Percentiles rank a stretch among this genome's conserved stretches.
Conservation (phyloP, 345 rosid genomes). For the Rhodamnia rubescens region DNA sequence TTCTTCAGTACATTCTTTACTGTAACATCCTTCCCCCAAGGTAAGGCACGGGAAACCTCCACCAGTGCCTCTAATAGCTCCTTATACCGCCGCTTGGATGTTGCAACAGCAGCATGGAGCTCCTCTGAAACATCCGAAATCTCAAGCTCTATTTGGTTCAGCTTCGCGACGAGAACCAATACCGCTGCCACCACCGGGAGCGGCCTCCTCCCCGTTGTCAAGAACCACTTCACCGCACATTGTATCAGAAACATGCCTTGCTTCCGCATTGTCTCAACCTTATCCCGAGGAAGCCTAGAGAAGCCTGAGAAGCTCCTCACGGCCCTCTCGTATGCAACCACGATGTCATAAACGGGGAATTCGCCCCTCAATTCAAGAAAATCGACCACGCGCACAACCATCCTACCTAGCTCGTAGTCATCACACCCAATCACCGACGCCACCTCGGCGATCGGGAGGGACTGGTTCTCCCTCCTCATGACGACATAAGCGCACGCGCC, state of each 20-base stretch:
- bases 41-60: constrained; percentile 58
- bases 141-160: constrained; percentile 39
- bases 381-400: constrained; percentile 55
- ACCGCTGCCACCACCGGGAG: constrained; percentile 68
- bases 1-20: constrained; percentile 58
- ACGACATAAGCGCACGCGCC: constrained; percentile 61
- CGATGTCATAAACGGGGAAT: constrained; percentile 46
- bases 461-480: constrained; percentile 36
- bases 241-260: constrained; percentile 72
- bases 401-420: constrained; percentile 53
- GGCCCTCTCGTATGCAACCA: constrained; percentile 31
- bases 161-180: constrained; percentile 45
- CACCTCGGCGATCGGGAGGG: constrained; percentile 40
- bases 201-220: constrained; percentile 69
- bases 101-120: constrained; percentile 20
- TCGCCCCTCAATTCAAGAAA: constrained; percentile 22
- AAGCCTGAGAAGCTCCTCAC: constrained; percentile 12
- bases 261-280: constrained; percentile 30
- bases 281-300: constrained; percentile 22
- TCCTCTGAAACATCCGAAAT: constrained; percentile 46
- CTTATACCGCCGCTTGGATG: constrained; percentile 39
- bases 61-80: constrained; percentile 59
- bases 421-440: constrained; percentile 37
- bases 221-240: constrained; percentile 64
- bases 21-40: constrained; percentile 73